Evolutionary conservation across 495 filamentous ascomycete species (phyloP).

Genomic region (Pyronema domesticum): DNA sequence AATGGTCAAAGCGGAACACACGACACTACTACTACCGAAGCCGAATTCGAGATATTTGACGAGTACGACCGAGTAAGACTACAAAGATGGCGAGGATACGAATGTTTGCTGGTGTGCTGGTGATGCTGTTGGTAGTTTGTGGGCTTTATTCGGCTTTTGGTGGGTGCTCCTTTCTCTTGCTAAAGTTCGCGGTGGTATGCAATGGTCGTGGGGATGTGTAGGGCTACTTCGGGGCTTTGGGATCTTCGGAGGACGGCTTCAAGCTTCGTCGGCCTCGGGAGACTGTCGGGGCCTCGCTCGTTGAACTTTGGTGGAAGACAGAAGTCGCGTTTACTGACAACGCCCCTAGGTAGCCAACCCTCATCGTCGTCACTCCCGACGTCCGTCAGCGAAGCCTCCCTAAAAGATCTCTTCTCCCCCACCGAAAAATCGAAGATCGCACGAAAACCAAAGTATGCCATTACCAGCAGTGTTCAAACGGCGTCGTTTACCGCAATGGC

Average conservation of each 20-base stretch:
- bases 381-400: background rate
- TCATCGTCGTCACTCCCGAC: background rate
- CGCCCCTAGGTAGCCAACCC: background rate
- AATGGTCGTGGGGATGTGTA: background rate
- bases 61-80: too few relatives aligned
- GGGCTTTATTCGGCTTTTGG: constrained; percentile 15
- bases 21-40: too few relatives aligned
- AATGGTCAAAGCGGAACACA: too few relatives aligned
- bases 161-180: background rate
- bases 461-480: constrained; percentile 20
- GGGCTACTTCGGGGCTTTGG: background rate
- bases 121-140: constrained; percentile 10
- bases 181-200: background rate
- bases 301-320: constrained; percentile 5
- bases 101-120: constrained; percentile 7
- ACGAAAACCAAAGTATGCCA: constrained; percentile 19
- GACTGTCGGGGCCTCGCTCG: background rate
- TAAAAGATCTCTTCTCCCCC: constrained; percentile 4
- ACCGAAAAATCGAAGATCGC: constrained; percentile 9
- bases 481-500: constrained; percentile 21
- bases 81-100: constrained; percentile 13
- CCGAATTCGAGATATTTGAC: too few relatives aligned
- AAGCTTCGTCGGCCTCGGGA: too few relatives aligned
- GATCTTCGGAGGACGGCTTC: too few relatives aligned
- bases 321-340: constrained; percentile 7